phyloP scores from a whole-genome alignment of 257 asterid genomes.

The Asclepias syriaca region DNA sequence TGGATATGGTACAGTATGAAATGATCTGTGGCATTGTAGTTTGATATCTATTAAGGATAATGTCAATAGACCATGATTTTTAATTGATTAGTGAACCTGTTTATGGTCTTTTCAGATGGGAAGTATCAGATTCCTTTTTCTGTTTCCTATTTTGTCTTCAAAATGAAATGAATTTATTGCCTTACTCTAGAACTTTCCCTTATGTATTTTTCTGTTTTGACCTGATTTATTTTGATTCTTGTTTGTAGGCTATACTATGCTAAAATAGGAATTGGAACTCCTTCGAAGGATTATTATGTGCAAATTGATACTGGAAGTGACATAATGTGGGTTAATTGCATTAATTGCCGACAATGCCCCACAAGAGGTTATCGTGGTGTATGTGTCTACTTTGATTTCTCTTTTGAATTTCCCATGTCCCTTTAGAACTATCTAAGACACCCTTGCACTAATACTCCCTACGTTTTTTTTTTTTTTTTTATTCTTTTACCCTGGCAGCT shows the following conservation, averaged over 20 bases:
- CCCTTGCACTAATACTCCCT: not conserved
- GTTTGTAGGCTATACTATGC: conserved; percentile 90
- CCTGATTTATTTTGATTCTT: conserved; percentile 2
- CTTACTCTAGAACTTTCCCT: not conserved
- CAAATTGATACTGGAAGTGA: conserved; percentile 99
- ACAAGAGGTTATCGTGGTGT: conserved; percentile 88
- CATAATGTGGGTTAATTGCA: conserved; percentile 95
- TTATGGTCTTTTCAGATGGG: not conserved
- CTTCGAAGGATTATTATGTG: conserved; percentile 86
- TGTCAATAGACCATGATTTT: not conserved
- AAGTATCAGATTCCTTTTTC: not conserved
- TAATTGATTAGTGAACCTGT: not conserved
- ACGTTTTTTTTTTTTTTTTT: no score
- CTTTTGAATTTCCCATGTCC: conserved; percentile 6
- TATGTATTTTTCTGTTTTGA: not conserved
- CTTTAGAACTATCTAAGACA: not conserved
- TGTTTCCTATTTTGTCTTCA: not conserved
- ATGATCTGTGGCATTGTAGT: not conserved
- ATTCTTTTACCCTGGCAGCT: conserved; percentile 44
- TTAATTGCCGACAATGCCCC: conserved; percentile 84
- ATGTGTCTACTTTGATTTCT: conserved; percentile 35
- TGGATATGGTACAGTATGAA: not conserved
- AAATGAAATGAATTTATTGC: not conserved
- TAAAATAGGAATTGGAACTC: conserved; percentile 92
- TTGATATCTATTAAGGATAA: not conserved